Conservation (phyloP, 768 basidiomycete genomes). For the Phanerodontia chrysosporium region DNA sequence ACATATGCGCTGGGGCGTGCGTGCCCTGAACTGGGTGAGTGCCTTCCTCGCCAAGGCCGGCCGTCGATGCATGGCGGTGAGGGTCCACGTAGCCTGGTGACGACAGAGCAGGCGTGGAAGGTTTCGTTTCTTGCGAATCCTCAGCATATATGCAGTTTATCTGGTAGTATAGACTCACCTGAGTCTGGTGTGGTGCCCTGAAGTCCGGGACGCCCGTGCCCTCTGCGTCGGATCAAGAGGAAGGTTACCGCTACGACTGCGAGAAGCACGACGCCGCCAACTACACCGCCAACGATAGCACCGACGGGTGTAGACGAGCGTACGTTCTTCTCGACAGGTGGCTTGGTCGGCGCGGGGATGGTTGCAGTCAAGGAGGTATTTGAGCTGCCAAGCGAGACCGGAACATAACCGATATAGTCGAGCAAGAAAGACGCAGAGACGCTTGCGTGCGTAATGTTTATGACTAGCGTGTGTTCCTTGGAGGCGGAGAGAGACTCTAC, state of each 20-base stretch:
- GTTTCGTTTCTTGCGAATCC: no score
- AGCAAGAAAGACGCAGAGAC: not conserved
- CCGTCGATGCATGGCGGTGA: no score
- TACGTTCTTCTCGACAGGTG: not conserved
- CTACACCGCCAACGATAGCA: constrained; percentile 10
- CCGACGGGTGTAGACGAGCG: constrained; percentile 3
- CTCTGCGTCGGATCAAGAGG: not conserved
- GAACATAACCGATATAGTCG: constrained; percentile 7
- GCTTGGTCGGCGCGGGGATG: not conserved
- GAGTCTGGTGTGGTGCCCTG: not conserved
- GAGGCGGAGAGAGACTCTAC: not conserved
- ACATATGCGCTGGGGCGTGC: no score
- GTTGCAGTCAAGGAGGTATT: not conserved
- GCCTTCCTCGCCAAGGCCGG: no score
- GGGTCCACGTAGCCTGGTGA: no score
- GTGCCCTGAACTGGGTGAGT: no score
- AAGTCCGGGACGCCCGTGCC: not conserved
- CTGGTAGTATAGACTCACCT: not conserved
- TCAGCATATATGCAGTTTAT: no score
- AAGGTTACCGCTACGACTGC: not conserved
- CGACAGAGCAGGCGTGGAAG: no score
- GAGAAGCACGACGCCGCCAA: constrained; percentile 9
- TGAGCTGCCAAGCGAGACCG: not conserved
- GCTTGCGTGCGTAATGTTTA: constrained; percentile 1
- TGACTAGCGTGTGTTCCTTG: not conserved